Percentiles rank a stretch among this genome's conserved stretches.
phyloP scores from a whole-genome alignment of 148 eudicot genomes.

The Rhododendron kiyosumense region DNA sequence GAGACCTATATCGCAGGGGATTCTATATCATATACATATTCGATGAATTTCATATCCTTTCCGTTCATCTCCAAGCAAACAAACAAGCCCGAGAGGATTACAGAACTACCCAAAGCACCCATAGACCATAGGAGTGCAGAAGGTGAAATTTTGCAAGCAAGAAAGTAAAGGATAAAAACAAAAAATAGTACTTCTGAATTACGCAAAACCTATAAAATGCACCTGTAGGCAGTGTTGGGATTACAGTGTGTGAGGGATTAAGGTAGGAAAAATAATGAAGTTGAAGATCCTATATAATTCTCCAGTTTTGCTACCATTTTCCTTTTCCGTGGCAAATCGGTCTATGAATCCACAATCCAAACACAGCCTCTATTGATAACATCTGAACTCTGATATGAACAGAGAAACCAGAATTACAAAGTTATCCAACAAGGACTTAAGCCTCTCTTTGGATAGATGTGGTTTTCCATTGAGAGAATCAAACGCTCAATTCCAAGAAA shows the following conservation, averaged over 20 bases:
- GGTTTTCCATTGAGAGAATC: background rate
- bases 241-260: background rate
- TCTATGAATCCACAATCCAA: background rate
- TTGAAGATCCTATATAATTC: background rate
- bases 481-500: background rate
- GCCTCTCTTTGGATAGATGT: background rate
- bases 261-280: background rate
- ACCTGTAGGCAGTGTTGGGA: background rate
- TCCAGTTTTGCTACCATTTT: background rate
- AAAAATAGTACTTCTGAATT: background rate
- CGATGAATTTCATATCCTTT: background rate
- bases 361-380: background rate
- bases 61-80: background rate
- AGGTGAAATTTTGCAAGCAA: background rate
- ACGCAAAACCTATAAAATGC: background rate
- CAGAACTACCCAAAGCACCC: conserved; percentile 1
- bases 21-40: background rate
- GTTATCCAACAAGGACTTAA: background rate
- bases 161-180: background rate
- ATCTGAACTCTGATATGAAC: background rate
- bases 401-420: background rate
- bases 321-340: background rate
- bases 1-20: background rate
- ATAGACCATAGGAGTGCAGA: background rate
- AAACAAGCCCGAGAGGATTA: background rate